These are phyloP conservation scores for Lecanicillium sp. DNA, from an alignment of 2,329 filamentous ascomycete species.

Conservation along the genomic window DNA sequence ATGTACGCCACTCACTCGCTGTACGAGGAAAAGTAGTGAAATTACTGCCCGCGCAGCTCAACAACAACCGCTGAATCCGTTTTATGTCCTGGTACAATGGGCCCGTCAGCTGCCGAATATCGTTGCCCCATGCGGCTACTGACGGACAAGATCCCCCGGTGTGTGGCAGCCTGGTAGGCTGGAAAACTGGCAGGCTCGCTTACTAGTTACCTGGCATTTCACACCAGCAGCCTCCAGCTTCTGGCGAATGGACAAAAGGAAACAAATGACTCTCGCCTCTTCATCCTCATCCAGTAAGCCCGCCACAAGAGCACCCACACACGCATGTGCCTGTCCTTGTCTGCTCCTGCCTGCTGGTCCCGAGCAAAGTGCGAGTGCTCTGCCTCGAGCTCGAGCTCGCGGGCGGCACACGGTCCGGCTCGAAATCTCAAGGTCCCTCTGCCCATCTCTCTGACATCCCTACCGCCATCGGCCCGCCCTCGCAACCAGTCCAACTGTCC, in stretches of 20 bases:
- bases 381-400: neutral
- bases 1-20: too few relatives aligned
- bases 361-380: neutral
- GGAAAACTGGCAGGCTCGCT: too few relatives aligned
- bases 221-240: neutral
- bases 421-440: slow-evolving; percentile 15
- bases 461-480: slow-evolving; percentile 12
- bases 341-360: neutral
- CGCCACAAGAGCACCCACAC: too few relatives aligned
- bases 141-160: neutral
- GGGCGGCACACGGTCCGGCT: slow-evolving; percentile 19
- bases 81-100: neutral
- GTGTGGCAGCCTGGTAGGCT: too few relatives aligned
- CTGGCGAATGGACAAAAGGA: neutral
- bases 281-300: neutral
- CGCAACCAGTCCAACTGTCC: slow-evolving; percentile 7
- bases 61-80: too few relatives aligned
- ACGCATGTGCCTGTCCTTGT: too few relatives aligned
- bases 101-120: neutral
- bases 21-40: too few relatives aligned
- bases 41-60: too few relatives aligned
- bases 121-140: neutral
- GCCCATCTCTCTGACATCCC: slow-evolving; percentile 7
- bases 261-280: neutral
- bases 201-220: too few relatives aligned